Evolutionary conservation across 768 basidiomycete genomes (phyloP), one percentile per base, ranked within the genome.

Genomic region (Psilocybe tampanensis): DNA sequence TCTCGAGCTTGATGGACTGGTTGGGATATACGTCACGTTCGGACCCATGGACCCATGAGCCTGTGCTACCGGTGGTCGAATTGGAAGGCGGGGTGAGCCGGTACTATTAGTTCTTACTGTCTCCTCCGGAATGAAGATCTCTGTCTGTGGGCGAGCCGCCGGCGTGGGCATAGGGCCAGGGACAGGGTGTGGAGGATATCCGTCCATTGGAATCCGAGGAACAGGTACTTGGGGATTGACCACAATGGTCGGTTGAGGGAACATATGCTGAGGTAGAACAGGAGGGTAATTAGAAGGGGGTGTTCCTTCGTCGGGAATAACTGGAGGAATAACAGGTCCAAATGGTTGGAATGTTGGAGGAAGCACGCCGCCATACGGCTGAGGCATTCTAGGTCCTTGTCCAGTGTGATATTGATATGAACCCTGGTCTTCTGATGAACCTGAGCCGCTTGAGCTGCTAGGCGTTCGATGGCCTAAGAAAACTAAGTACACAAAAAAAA

Each of bases 311-410:
- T 49, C 59, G 24, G 75, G 75, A 55, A 76, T 49, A n/a, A 73
- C 77, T 22, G 64, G 67, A 8, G 79, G 78, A 51, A 80, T 69
- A 19, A 80, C 74, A 8, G 73, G 73, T 12, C 41, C 56, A 43
- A 44, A 50, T 29, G 64, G 58, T 15, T 64, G 64, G 61, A 66
- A 70, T 11, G 54, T 60, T 8, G 56, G 56, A 1, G 63, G 66
- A 32, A 60, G 47, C 18, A 60, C 60, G 23, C 47, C 47, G 3
- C 12, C 26, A 48, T 48, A 48, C 32, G 47, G 29, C 19, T 39
- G 13, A 39, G 36, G 36, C 36, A 39, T 39, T 13, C 36, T 5
- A 39, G 36, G 36, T 6, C 33, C 33, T 34, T 58, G 47, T 24
- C 44, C 57, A 3, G 61, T 59, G n/a, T 47, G 50, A 44, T 59